Evolutionary conservation across 805 yeast genomes (phyloP).

Genomic region (Myxozyma lipomycoides): DNA sequence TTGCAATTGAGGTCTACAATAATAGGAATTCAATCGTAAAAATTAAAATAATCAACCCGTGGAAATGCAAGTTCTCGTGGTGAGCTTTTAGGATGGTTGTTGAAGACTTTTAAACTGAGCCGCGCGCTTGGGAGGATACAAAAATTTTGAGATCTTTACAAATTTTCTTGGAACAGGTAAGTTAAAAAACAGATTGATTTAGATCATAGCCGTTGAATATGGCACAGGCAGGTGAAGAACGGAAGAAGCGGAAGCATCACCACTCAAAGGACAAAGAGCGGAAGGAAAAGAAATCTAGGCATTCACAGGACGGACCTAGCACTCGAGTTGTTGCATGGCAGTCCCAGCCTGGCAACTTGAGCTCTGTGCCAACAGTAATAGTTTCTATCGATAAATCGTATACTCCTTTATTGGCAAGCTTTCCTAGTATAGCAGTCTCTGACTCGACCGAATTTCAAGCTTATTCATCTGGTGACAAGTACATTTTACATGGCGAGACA

Average conservation of each 20-base stretch:
- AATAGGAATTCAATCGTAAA: too few relatives aligned
- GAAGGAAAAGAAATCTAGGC: slow-evolving; percentile 5
- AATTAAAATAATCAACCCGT: too few relatives aligned
- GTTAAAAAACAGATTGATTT: not conserved
- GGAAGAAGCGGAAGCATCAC: slow-evolving; percentile 8
- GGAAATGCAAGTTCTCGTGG: too few relatives aligned
- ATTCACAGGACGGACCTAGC: too few relatives aligned
- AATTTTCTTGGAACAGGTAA: too few relatives aligned
- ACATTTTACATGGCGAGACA: slow-evolving; percentile 72
- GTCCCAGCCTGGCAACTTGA: not conserved
- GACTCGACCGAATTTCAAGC: slow-evolving; percentile 57
- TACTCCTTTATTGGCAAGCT: slow-evolving; percentile 38
- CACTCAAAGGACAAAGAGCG: slow-evolving; percentile 11
- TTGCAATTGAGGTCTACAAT: too few relatives aligned
- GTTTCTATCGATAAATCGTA: slow-evolving; percentile 9
- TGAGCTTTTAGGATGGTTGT: too few relatives aligned
- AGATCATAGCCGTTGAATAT: not conserved
- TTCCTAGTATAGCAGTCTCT: slow-evolving; percentile 70
- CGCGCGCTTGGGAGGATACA: not conserved
- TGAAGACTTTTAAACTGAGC: too few relatives aligned
- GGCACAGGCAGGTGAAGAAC: slow-evolving; percentile 1
- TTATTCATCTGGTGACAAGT: slow-evolving; percentile 48
- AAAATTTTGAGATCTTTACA: not conserved
- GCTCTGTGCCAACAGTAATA: not conserved
- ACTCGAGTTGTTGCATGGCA: not conserved